Base-by-base conservation (phyloP, 768 basidiomycete species). In the Rhodotorula toruloides region DNA sequence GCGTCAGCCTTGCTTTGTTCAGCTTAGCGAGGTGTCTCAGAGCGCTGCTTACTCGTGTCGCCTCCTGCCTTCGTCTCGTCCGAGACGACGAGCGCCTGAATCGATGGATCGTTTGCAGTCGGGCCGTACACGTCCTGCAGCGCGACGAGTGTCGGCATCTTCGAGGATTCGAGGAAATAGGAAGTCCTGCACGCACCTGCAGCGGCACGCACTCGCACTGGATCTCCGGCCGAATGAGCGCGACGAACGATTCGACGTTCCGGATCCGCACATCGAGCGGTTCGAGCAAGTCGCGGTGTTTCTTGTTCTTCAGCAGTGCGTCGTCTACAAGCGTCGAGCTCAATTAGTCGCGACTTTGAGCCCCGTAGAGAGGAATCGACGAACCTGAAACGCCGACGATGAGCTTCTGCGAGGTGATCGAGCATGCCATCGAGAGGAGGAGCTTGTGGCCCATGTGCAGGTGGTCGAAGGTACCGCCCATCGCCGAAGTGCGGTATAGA, bases 401-500 rank as follows among this genome's bases (percentile, higher is more conserved):
- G 74, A 98, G 79, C 77, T 91, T 92, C 68, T 82, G 77, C 49
- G 78, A 76, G 0, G 92, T 82, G 61, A 98, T 85, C 83, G 87
- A 91, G 2, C 89, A 86, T 19, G 85, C 87, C 86, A 96, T 91
- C 74, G 90, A 89, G 17, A 99, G 83, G 36, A 99, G 84, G 65
- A 99, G 93, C 79, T 96, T 96, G 80, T 99, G 96, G 0, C 94
- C 96, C 7, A 91, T 85, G 76, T 99, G 96, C 22, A 99, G 84
- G 77, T 98, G 96, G 78, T 99, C 96, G 77, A 98, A 98, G 0
- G 96, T 98, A 0, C 96, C 96, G 11, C 96, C 94, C 13, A 97
- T 81, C 1, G 85, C 88, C n/a, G n/a, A n/a, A 87, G 84, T 57
- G 91, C 88, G 2, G 34, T 40, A 37, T 54, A 70, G 11, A 31